Evolutionary conservation across 257 asterid genomes (phyloP).

Genomic region (Primulina huaijiensis): DNA sequence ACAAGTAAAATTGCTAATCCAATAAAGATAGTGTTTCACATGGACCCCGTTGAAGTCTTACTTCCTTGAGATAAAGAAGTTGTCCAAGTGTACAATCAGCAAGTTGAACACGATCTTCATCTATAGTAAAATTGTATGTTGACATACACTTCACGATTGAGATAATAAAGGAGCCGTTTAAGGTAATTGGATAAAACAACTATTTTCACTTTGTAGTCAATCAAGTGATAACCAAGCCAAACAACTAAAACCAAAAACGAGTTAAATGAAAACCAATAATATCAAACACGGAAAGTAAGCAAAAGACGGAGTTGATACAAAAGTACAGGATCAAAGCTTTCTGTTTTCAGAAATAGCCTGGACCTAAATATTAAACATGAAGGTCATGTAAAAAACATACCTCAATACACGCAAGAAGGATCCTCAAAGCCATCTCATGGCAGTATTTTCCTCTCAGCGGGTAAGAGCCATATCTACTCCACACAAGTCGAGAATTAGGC

Average conservation of each 20-base stretch:
- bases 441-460: conserved; percentile 93
- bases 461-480: conserved; percentile 82
- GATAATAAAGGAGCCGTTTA: background rate
- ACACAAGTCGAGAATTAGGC: conserved; percentile 24
- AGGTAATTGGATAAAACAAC: background rate
- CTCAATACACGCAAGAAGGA: conserved; percentile 96
- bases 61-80: background rate
- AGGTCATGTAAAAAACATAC: conserved; percentile 35
- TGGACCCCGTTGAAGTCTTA: background rate
- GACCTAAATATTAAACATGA: conserved; percentile 4
- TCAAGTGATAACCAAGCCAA: background rate
- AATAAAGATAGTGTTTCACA: background rate
- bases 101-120: background rate
- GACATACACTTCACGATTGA: background rate
- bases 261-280: background rate
- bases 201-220: background rate
- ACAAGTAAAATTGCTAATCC: background rate
- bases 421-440: conserved; percentile 97
- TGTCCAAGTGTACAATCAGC: background rate
- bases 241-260: conserved; percentile 6
- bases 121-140: background rate
- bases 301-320: conserved; percentile 11
- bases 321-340: background rate
- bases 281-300: conserved; percentile 1
- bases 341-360: conserved; percentile 9